phyloP scores from a whole-genome alignment of 768 basidiomycete genomes.

The Hericium alpestre region DNA sequence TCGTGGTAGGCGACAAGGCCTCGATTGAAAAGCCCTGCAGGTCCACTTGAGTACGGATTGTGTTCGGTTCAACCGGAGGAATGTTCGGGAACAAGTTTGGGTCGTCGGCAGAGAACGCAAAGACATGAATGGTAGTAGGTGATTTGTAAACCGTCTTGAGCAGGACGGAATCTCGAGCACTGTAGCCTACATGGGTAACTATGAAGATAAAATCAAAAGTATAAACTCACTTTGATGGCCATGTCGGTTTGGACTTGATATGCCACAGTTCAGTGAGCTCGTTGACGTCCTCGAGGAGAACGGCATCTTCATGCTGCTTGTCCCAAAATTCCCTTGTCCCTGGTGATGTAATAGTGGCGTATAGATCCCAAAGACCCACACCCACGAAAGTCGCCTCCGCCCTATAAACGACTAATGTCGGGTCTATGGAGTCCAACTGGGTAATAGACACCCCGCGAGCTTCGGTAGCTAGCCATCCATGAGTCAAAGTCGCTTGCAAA shows the following conservation, averaged over 20 bases:
- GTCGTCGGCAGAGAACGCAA: conserved; percentile 90
- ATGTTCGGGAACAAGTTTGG: conserved; percentile 72
- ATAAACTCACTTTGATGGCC: conserved; percentile 77
- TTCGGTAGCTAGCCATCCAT: conserved; percentile 51
- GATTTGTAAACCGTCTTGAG: conserved; percentile 97
- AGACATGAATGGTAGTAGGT: conserved; percentile 87
- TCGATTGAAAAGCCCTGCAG: conserved; percentile 99
- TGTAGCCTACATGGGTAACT: conserved; percentile 19
- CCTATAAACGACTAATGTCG: conserved; percentile 88
- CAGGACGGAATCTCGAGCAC: conserved; percentile 82
- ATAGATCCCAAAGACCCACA: conserved; percentile 91
- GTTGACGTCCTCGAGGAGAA: conserved; percentile 79
- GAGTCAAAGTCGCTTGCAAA: conserved; percentile 1
- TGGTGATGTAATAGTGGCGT: conserved; percentile 75
- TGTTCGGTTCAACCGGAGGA: conserved; percentile 56
- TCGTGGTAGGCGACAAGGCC: conserved; percentile 87
- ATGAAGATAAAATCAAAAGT: conserved; percentile 6
- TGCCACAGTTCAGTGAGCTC: conserved; percentile 91
- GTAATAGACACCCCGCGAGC: conserved; percentile 86
- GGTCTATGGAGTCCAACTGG: conserved; percentile 94
- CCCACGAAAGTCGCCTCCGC: conserved; percentile 98
- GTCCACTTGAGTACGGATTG: conserved; percentile 92
- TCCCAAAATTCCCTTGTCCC: conserved; percentile 83
- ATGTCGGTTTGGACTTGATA: conserved; percentile 80
- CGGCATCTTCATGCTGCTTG: conserved; percentile 78